Percentiles rank a stretch among this genome's conserved stretches.
Evolutionary conservation across 1,284 basidiomycete genomes (phyloP).

Genomic region (Gymnopus androsaceus): DNA sequence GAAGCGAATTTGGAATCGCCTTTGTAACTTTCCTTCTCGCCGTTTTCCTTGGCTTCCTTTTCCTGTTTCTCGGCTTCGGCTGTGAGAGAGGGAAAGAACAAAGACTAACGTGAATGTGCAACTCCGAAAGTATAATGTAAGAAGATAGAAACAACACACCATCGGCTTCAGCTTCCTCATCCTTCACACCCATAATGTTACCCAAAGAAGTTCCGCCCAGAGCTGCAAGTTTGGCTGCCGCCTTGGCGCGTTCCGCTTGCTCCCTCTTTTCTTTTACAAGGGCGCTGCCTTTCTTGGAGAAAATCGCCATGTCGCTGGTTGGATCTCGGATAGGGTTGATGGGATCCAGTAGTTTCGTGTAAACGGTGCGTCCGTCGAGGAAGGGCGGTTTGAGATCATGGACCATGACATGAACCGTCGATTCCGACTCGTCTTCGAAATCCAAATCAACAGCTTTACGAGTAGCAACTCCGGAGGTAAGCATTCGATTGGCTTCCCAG

Average conservation of each 20-base stretch:
- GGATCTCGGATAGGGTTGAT: constrained; percentile 95
- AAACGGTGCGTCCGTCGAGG: constrained; percentile 94
- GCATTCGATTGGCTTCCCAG: constrained; percentile 98
- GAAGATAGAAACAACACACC: constrained; percentile 52
- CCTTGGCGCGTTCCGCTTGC: constrained; percentile 93
- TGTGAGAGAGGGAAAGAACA: constrained; percentile 36
- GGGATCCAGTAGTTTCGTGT: constrained; percentile 95
- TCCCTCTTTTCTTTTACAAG: constrained; percentile 95
- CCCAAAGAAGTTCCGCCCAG: constrained; percentile 92
- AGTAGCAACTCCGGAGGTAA: constrained; percentile 91
- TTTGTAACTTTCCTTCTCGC: constrained; percentile 79
- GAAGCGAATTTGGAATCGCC: constrained; percentile 95
- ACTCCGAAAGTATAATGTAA: constrained; percentile 42
- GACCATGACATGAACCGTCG: constrained; percentile 94
- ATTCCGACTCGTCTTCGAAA: constrained; percentile 93
- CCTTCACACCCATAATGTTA: constrained; percentile 97
- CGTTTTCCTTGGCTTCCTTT: constrained; percentile 53
- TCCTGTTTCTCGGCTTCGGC: constrained; percentile 65
- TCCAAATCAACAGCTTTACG: constrained; percentile 85
- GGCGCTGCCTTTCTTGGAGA: constrained; percentile 92
- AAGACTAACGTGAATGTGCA: constrained; percentile 75
- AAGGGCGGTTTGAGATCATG: constrained; percentile 98
- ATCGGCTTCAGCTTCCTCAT: constrained; percentile 87
- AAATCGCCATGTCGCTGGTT: constrained; percentile 93
- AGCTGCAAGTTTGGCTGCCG: constrained; percentile 92